Base-by-base conservation (phyloP, 1,284 basidiomycete genomes). In the Papiliotrema fonsecae region DNA sequence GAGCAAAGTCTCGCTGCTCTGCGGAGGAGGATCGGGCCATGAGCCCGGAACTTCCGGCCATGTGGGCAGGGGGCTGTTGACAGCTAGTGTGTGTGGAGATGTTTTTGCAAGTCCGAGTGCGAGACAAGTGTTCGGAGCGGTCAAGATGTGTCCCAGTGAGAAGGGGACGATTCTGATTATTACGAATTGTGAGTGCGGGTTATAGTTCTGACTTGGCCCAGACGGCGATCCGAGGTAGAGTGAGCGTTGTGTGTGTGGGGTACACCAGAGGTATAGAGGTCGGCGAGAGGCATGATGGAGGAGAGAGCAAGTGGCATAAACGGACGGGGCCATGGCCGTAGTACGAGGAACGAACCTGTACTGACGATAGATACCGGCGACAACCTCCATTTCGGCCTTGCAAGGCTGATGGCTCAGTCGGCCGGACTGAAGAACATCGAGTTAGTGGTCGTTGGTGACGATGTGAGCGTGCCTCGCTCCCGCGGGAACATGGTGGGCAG, bases 61-160 rank as follows among this genome's bases (percentile, higher is more conserved):
- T 41, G 72, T 76, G 6, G 76, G 76, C 18, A 52, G 57, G 30
- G 76, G 76, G 1, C 60, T 77, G 55, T 61, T 77, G 31, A 65
- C 67, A 13, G 76, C 74, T 4, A 66, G 69, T 54, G 73, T 76
- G 10, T 71, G 70, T 0, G 76, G 76, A n/a, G 76, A 77, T 55
- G 70, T 79, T 24, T 79, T 79, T 58, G 78, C 78, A 6, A 75
- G 72, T 45, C 78, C 78, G 1, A 75, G 71, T 26, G 76, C 77
- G 2, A 67, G 63, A 40, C 77, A 78, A 60, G 76, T 79, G 30
- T 66, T 66, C 42, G 75, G 72, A 25, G 67, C 71, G 18, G 76
- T 77, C 52, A 70, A 77, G 51, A 65, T 66, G 40, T 72, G 75
- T 28, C 68, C 69, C 16, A 73, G 72, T 46, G 66, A 69, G 25